Base-by-base conservation (phyloP, 2,329 filamentous ascomycete genomes). In the Fusarium pininemorale region DNA sequence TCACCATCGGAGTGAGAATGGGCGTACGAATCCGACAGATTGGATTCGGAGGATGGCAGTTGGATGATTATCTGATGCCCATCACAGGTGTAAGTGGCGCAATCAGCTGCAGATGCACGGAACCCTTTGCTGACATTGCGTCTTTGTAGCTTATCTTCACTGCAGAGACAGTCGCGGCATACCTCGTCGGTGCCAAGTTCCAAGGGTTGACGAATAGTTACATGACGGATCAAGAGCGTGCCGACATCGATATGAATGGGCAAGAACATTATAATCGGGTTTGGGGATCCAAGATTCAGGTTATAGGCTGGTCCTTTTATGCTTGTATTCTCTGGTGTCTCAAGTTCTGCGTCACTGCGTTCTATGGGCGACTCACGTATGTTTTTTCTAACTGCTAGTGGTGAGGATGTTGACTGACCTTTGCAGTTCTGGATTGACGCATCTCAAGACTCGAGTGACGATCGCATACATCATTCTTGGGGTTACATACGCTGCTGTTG, bases 251-350 rank as follows among this genome's bases (percentile, higher is more conserved):
- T 12, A 3, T 54, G 3, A 26, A 64, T 6, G 42, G 74, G 3
- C 20, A 20, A 15, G 74, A 77, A 28, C 66, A 77, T 16, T 76
- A 60, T 37, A 76, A 77, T 35, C 75, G 80, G 10, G 67, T 76
- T 53, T 73, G 57, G 72, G 80, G 83, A 55, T 77, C 78, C 57
- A 75, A 74, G 73, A 73, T 81, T 67, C 78, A 84, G 66, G 55
- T 79, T 9, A 69, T 78, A 30, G 74, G 78, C 30, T 81, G 79
- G 80, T 79, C 77, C 6, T 67, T 81, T n/a, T 81, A 81, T 50
- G 79, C 75, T 20, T 76, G 77, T 20, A 76, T 77, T n/a, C 67
- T 81, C 6, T 81, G 80, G 80, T 35, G 57, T 9, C 68, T 81
- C 15, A 82, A 82, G 37, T 70, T 80, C 32, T 79, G 77, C 54